Conservation (phyloP, 331 rosid genomes). For the Malus hybrid region DNA sequence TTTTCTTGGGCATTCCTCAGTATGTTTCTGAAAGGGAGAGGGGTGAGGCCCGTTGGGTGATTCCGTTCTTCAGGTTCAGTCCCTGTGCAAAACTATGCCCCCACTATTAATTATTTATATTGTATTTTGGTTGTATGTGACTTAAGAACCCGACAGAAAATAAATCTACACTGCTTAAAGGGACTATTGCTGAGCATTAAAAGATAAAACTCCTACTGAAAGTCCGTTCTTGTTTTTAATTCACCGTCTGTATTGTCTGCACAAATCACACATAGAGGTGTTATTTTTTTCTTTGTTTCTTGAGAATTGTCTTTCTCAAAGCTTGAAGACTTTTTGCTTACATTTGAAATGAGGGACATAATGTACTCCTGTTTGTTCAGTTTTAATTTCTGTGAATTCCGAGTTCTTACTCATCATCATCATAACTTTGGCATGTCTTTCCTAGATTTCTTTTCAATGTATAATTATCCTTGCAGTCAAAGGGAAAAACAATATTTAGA, state of each 20-base stretch:
- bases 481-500: background rate
- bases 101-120: too few relatives aligned
- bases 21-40: conserved; percentile 2
- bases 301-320: background rate
- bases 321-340: background rate
- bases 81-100: background rate
- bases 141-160: background rate
- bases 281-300: background rate
- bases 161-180: background rate
- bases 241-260: background rate
- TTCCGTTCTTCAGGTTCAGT: background rate
- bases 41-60: background rate
- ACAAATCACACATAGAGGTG: background rate
- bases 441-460: background rate
- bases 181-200: background rate
- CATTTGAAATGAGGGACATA: background rate
- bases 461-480: background rate
- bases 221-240: background rate
- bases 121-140: too few relatives aligned
- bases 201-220: background rate
- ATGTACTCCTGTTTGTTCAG: background rate
- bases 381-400: background rate
- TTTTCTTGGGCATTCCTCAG: background rate
- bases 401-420: background rate
- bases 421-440: background rate